Evolutionary conservation across 2,329 filamentous ascomycete genomes (phyloP).

Genomic region (Colletotrichum magnum): DNA sequence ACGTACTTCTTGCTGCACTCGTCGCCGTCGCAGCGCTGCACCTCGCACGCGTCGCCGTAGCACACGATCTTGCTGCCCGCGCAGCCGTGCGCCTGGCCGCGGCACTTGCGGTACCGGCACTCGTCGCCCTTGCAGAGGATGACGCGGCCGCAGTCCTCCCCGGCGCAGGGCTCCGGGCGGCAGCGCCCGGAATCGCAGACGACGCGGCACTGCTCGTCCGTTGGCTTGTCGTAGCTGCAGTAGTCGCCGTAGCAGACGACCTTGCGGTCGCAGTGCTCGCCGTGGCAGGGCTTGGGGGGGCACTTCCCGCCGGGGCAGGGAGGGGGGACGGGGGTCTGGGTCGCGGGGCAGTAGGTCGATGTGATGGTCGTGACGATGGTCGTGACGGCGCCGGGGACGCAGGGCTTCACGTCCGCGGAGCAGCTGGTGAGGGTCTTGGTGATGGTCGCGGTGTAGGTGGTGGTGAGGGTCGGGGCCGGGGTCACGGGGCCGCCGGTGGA

Average conservation of each 20-base stretch:
- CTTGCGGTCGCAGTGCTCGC: constrained; percentile 17
- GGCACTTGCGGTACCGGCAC: constrained; percentile 24
- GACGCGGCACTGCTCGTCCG: constrained; percentile 48
- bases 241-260: constrained; percentile 39
- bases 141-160: constrained; percentile 33
- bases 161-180: constrained; percentile 37
- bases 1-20: constrained; percentile 46
- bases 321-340: constrained; percentile 1
- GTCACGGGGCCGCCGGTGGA: not conserved
- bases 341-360: constrained; percentile 28
- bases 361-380: constrained; percentile 26
- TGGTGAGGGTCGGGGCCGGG: constrained; percentile 18
- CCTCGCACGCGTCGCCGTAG: constrained; percentile 43
- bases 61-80: constrained; percentile 27
- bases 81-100: constrained; percentile 23
- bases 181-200: constrained; percentile 44
- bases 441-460: constrained; percentile 24
- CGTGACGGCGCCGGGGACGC: constrained; percentile 19
- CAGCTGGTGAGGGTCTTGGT: constrained; percentile 22
- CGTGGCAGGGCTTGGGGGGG: constrained; percentile 35
- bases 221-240: constrained; percentile 52
- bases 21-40: constrained; percentile 49
- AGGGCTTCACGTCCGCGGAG: constrained; percentile 4
- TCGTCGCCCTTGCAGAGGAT: constrained; percentile 27
- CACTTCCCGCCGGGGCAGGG: constrained; percentile 17